A percentile compares a stretch with the other conserved stretches of the same genome.
These are phyloP conservation scores for Lipomyces spencermartinsiae DNA, from an alignment of 805 yeast genomes.

Conservation along the genomic window DNA sequence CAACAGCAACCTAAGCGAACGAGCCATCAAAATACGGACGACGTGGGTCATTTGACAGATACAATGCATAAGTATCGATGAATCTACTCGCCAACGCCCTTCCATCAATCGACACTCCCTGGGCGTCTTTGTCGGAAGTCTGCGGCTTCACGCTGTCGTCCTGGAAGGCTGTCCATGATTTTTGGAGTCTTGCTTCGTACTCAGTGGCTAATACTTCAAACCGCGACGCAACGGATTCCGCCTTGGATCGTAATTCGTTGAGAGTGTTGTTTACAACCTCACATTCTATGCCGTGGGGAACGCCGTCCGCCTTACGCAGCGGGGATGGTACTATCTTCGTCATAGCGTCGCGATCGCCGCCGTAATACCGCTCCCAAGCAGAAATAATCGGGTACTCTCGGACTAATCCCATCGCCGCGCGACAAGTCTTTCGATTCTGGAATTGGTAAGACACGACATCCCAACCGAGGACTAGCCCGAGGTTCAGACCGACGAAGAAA, in stretches of 20 bases:
- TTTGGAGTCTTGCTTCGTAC: background rate
- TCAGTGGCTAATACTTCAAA: background rate
- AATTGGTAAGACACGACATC: constrained; percentile 17
- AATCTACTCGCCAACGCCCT: constrained; percentile 4
- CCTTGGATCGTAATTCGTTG: constrained; percentile 3
- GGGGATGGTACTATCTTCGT: constrained; percentile 19
- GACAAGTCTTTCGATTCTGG: constrained; percentile 13
- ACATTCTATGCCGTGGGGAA: background rate
- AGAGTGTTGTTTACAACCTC: background rate
- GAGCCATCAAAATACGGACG: constrained; percentile 17
- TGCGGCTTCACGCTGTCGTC: background rate
- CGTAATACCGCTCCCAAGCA: constrained; percentile 29
- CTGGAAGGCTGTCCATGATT: background rate
- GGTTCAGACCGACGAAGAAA: constrained; percentile 25
- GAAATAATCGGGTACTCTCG: constrained; percentile 19
- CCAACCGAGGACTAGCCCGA: constrained; percentile 24
- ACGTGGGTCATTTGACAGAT: constrained; percentile 20
- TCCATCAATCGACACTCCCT: background rate
- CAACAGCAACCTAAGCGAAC: background rate
- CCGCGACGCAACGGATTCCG: constrained; percentile 1
- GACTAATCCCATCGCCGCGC: constrained; percentile 21
- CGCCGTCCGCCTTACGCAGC: background rate
- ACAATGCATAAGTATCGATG: constrained; percentile 15
- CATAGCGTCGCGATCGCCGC: constrained; percentile 27
- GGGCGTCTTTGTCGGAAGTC: background rate